Evolutionary conservation across 2,329 filamentous ascomycete species (phyloP), one percentile per base, ranked within the genome.

Genomic region (Rachicladosporium sp.): DNA sequence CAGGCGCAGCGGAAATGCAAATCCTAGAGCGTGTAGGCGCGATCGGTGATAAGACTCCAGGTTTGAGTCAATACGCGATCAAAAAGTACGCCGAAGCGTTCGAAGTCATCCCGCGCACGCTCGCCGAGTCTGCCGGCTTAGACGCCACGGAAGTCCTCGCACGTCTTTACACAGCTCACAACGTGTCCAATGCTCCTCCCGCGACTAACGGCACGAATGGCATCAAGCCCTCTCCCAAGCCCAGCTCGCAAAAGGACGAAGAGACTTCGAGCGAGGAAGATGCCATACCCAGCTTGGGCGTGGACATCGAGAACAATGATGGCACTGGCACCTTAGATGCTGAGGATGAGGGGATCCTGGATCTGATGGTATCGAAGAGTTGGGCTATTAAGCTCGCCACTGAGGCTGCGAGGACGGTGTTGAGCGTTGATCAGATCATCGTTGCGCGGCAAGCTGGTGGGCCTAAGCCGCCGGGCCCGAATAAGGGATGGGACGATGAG

Each of bases 361-460:
- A 98, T 60, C 73, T 98, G 32, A 74, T 96, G 66, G 78, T 88
- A 45, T 79, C 82, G 49, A 98, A 98, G 74, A 80, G 79, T 58
- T 96, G 88, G 89, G 91, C 91, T 35, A 94, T 98, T 64, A 91
- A 91, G 68, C 73, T 98, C 48, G 93, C 91, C 31, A 95, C 89
- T 19, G 91, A 98, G 66, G 82, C 91, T 31, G 89, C 87, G 38
- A 76, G 91, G 55, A 98, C 91, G 35, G 82, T 98, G 23, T 70
- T 98, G 48, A 93, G 87, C 35, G 91, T 98, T 31, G 91, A 98
- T 65, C 93, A 98, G 68, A 98, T 98, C 58, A 98, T 98, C 59
- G 93, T 98, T 42, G 88, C 93, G 47, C 78, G 89, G 67, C 91
- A 96, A 68, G 91, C 93, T 35, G 91, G 91, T 58, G 91, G 91